Evolutionary conservation across 2,329 filamentous ascomycete genomes (phyloP).

Genomic region (Aspergillus thermomutatus): DNA sequence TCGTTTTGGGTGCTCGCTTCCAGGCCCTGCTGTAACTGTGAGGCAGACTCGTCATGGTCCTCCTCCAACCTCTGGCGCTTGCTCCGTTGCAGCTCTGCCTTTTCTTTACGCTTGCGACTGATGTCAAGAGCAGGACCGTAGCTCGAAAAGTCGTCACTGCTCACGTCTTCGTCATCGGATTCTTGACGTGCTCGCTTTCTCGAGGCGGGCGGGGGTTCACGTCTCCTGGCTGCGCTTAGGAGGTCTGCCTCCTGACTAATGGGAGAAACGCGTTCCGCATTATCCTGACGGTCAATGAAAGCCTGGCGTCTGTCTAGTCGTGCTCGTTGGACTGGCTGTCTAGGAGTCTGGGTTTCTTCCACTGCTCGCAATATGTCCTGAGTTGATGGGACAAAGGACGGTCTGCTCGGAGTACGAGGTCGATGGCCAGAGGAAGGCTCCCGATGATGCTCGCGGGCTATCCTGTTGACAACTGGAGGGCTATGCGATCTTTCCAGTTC

Average conservation of each 20-base stretch:
- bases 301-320: slow-evolving; percentile 9
- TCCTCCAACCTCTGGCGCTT: slow-evolving; percentile 7
- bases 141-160: slow-evolving; percentile 45
- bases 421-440: not conserved
- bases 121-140: slow-evolving; percentile 34
- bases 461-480: slow-evolving; percentile 6
- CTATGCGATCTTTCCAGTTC: slow-evolving; percentile 16
- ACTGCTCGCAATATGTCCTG: slow-evolving; percentile 9
- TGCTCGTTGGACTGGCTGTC: not conserved
- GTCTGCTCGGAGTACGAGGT: not conserved
- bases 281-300: slow-evolving; percentile 36
- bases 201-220: slow-evolving; percentile 4
- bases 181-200: slow-evolving; percentile 16
- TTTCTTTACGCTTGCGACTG: slow-evolving; percentile 33
- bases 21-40: slow-evolving; percentile 7
- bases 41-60: slow-evolving; percentile 1
- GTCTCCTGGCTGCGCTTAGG: slow-evolving; percentile 15
- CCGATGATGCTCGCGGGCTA: not conserved
- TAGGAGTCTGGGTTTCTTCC: not conserved
- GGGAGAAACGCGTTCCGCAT: slow-evolving; percentile 33
- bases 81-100: slow-evolving; percentile 13
- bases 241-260: slow-evolving; percentile 28
- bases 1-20: not conserved
- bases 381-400: not conserved
- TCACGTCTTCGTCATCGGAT: slow-evolving; percentile 18